Evolutionary conservation across 306 rosid genomes (phyloP).

Genomic region (Begonia peltatifolia): DNA sequence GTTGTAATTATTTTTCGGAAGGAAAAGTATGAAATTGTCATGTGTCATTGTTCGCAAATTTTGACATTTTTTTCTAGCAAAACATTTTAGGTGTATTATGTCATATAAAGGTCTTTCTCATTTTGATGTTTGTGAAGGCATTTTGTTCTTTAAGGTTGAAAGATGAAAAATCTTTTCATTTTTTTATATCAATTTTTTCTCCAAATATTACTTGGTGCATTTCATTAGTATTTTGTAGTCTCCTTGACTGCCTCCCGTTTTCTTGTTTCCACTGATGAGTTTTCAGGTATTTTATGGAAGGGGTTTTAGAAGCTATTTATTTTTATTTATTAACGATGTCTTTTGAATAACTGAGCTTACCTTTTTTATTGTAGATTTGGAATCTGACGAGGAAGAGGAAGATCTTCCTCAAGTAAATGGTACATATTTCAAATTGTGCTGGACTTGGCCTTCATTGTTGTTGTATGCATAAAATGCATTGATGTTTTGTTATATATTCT

Average conservation of each 20-base stretch:
- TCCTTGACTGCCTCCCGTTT: slow-evolving; percentile 28
- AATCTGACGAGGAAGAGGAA: slow-evolving; percentile 18
- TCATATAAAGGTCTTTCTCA: too few species aligned
- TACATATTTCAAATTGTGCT: not conserved
- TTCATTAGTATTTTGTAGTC: not conserved
- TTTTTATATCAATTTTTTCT: not conserved
- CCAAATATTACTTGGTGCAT: too few species aligned
- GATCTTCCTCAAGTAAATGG: slow-evolving; percentile 16
- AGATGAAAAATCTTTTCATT: not conserved
- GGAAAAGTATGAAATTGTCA: too few species aligned
- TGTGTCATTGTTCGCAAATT: too few species aligned
- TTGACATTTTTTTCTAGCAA: too few species aligned
- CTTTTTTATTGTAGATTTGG: slow-evolving; percentile 10
- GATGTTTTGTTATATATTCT: not conserved
- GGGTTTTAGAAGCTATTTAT: not conserved
- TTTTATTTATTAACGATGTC: not conserved
- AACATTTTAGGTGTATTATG: too few species aligned
- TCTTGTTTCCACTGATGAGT: slow-evolving; percentile 20
- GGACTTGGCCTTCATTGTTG: not conserved
- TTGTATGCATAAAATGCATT: not conserved
- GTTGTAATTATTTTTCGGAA: too few species aligned
- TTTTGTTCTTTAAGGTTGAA: not conserved
- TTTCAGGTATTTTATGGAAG: slow-evolving; percentile 22
- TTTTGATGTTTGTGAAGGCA: not conserved
- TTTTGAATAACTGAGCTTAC: slow-evolving; percentile 1